Conservation (phyloP, 305 asterid species). For the Galium porrigens region DNA sequence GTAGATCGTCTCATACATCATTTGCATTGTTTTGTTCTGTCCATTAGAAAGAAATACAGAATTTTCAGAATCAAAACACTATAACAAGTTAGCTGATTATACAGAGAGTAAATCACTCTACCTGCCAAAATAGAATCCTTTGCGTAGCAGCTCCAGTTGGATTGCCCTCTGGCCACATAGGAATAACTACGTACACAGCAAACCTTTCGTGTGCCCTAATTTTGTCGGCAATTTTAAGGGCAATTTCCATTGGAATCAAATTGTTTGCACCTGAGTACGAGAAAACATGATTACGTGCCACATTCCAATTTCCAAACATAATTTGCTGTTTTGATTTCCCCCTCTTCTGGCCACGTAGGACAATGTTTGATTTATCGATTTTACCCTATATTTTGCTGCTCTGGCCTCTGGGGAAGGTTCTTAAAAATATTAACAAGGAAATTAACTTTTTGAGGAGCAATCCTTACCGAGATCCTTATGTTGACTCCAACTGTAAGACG, state of each 20-base stretch:
- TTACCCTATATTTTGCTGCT: background rate
- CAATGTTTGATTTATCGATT: background rate
- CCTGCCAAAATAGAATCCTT: constrained; percentile 97
- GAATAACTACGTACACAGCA: constrained; percentile 78
- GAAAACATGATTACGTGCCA: background rate
- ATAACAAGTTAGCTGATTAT: background rate
- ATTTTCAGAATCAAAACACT: background rate
- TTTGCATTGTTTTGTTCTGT: constrained; percentile 95
- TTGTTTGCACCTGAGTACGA: constrained; percentile 67
- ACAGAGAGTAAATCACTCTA: constrained; percentile 10
- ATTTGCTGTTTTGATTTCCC: background rate
- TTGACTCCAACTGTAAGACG: constrained; percentile 78
- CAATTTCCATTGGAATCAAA: constrained; percentile 88
- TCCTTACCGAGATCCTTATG: constrained; percentile 65
- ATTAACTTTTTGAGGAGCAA: background rate
- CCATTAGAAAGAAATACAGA: constrained; percentile 8
- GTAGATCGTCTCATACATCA: constrained; percentile 93
- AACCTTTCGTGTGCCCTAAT: constrained; percentile 77
- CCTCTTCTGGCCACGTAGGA: background rate
- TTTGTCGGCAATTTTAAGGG: constrained; percentile 70
- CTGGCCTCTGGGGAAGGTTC: background rate
- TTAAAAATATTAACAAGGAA: background rate
- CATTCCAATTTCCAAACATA: background rate
- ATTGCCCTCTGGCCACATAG: constrained; percentile 99
- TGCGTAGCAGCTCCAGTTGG: constrained; percentile 93